Evolutionary conservation across 164 flowering plant species (phyloP), one percentile per base, ranked within the genome.

Genomic region (Stephania japonica): DNA sequence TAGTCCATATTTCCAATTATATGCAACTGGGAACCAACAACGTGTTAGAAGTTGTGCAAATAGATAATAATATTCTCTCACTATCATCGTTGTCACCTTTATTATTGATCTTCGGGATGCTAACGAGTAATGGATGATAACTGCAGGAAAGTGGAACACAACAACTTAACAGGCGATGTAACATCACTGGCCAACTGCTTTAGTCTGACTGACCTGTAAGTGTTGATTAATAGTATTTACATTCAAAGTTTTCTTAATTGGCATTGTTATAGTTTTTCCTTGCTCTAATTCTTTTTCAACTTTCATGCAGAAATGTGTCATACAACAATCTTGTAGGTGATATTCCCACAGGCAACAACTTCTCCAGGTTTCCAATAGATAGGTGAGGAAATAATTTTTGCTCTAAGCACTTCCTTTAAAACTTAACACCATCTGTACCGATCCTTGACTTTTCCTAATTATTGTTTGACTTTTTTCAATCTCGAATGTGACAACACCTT

Each of bases 331-430:
- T 95, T 2, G 80, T 70, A 64, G 98, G 99, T 62, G 82, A 82
- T 75, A 85, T 95, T 83, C 98, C 98, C 19, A 71, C 85, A 21
- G 85, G 88, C 75, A 87, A 89, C 71, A 95, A 95, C 80, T 93
- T 91, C 80, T 90, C 99, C 18, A 84, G 97, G 75, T 95, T 95
- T 79, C 78, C 87, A 11, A 88, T 87, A 0, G 87, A 88, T 73
- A 91, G 98, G 98, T 91, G 38, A 71, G 78, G 11, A 25, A 42
- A 7, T 21, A 24, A 42, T 59, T 7, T 9, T 59, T 59, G 9
- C 21, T 18, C 23, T 7, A 59, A 59, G 25, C 64, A 59, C 11
- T 59, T 19, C 6, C 64, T 19, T 32, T 32, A 8, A 8, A 59
- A 10, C 7, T 19, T 19, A 59, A 59, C 25, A 5, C 25, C 9